These are phyloP conservation scores for Bjerkandera adusta DNA, from an alignment of 1,284 basidiomycete species.

Conservation along the genomic window DNA sequence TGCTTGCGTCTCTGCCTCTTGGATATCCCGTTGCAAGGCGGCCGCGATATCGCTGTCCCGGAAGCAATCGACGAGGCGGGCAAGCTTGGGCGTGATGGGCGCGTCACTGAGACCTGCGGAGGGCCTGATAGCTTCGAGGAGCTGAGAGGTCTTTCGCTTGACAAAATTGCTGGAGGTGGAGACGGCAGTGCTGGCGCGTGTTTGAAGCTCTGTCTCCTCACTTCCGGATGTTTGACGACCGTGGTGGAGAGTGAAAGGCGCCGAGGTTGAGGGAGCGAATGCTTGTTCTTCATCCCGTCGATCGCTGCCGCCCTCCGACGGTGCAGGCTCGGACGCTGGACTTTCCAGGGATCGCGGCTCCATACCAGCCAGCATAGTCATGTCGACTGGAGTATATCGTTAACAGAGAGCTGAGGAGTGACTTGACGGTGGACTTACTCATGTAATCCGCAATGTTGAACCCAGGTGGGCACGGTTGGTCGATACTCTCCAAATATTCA, in stretches of 20 bases:
- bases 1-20: slow-evolving; percentile 30
- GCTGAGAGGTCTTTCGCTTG: slow-evolving; percentile 73
- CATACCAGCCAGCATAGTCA: slow-evolving; percentile 77
- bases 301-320: slow-evolving; percentile 35
- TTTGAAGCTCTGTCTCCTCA: slow-evolving; percentile 56
- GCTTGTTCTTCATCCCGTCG: slow-evolving; percentile 66
- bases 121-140: slow-evolving; percentile 67
- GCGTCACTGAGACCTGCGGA: slow-evolving; percentile 35
- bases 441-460: slow-evolving; percentile 97
- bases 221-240: slow-evolving; percentile 30
- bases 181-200: slow-evolving; percentile 43
- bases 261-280: slow-evolving; percentile 27
- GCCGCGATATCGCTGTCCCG: slow-evolving; percentile 65
- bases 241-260: slow-evolving; percentile 34
- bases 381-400: slow-evolving; percentile 55
- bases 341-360: slow-evolving; percentile 40
- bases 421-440: slow-evolving; percentile 50
- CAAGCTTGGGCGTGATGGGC: slow-evolving; percentile 64
- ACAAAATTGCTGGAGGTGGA: slow-evolving; percentile 54
- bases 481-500: slow-evolving; percentile 78
- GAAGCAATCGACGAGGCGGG: slow-evolving; percentile 74
- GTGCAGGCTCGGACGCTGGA: slow-evolving; percentile 33
- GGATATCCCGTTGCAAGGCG: slow-evolving; percentile 65
- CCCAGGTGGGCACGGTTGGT: slow-evolving; percentile 86
- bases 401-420: background rate